Conservation (phyloP, 2,329 filamentous ascomycete species). For the Torrubiella hemipterigena region DNA sequence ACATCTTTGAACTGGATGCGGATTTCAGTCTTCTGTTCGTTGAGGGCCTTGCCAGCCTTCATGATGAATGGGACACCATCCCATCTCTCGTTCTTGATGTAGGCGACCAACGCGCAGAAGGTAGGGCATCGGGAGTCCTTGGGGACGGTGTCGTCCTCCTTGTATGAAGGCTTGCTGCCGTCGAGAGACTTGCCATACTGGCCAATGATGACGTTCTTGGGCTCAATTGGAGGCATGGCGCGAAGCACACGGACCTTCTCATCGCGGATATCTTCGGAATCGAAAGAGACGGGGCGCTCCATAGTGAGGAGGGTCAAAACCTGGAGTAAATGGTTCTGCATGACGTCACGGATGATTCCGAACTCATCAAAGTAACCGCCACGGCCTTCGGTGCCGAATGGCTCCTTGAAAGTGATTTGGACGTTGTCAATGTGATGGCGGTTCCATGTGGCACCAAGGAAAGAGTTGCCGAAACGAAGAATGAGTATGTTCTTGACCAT, state of each 20-base stretch:
- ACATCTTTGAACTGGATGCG: slow-evolving; percentile 99
- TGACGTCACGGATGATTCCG: slow-evolving; percentile 97
- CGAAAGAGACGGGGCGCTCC: slow-evolving; percentile 98
- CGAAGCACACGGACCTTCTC: slow-evolving; percentile 96
- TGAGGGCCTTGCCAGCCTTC: slow-evolving; percentile 97
- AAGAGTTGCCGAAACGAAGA: slow-evolving; percentile 94
- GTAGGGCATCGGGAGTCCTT: slow-evolving; percentile 96
- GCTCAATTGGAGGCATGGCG: slow-evolving; percentile 86
- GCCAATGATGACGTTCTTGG: slow-evolving; percentile 99
- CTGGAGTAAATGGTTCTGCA: slow-evolving; percentile 98
- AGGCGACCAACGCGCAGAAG: slow-evolving; percentile 92
- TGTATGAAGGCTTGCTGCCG: slow-evolving; percentile 92
- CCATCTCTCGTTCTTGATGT: slow-evolving; percentile 99
- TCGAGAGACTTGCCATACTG: slow-evolving; percentile 96
- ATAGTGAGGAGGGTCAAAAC: slow-evolving; percentile 93
- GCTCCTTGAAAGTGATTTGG: slow-evolving; percentile 99
- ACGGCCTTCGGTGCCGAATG: slow-evolving; percentile 93
- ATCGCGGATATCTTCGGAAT: slow-evolving; percentile 93
- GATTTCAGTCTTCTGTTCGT: slow-evolving; percentile 99
- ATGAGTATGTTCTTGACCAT: slow-evolving; percentile 99
- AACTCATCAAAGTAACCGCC: slow-evolving; percentile 99
- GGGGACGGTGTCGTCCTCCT: slow-evolving; percentile 96
- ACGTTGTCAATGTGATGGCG: slow-evolving; percentile 98
- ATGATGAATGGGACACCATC: slow-evolving; percentile 98
- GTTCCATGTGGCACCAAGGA: slow-evolving; percentile 98